Evolutionary conservation across 805 yeast species (phyloP), one percentile per base, ranked within the genome.

Genomic region (Limtongia smithiae): DNA sequence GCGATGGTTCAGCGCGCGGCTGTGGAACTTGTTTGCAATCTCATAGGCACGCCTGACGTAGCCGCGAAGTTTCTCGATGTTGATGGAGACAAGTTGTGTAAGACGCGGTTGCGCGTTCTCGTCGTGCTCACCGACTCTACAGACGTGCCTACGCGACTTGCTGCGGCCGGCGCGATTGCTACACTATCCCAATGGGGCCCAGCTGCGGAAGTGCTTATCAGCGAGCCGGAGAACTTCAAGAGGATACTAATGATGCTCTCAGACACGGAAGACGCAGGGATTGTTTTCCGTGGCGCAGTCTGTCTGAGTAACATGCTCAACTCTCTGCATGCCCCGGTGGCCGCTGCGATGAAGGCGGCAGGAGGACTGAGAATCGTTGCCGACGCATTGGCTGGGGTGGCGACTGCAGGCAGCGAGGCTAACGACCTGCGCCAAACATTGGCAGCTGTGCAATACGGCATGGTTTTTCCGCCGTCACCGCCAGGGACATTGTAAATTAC

Each of bases 1-100:
- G 59, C 67, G 0, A 63, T 71, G 45, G 63, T 85, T 3, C 86
- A 82, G 61, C 69, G 78, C 42, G 79, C 86, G 0, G 58, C 81
- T 0, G 70, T 84, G 65, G 89, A 85, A 60, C 72, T 85, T 15
- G 64, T 83, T 8, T 76, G 83, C 51, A 85, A 85, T 61, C 62
- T 84, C 40, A 74, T 80, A 60, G 68, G 61, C 42, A 61, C 67
- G 1, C 65, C 69, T 1, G 48, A 44, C 4, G 60, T 67, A 15
- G 74, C 73, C 0, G 70, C 63, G 38, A 65, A 62, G 55, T 66
- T 63, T 48, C 57, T 68, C n/a, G 69, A 66, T 41, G 25, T 32
- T 6, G 9, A 28, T 15, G 62, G 60, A 18, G 55, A 61, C 12
- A 48, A 47, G 15, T 55, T 60, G 3, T 62, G 67, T n/a, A 41